Evolutionary conservation across 2,329 filamentous ascomycete species (phyloP).

Genomic region (Magnaporthiopsis poae): DNA sequence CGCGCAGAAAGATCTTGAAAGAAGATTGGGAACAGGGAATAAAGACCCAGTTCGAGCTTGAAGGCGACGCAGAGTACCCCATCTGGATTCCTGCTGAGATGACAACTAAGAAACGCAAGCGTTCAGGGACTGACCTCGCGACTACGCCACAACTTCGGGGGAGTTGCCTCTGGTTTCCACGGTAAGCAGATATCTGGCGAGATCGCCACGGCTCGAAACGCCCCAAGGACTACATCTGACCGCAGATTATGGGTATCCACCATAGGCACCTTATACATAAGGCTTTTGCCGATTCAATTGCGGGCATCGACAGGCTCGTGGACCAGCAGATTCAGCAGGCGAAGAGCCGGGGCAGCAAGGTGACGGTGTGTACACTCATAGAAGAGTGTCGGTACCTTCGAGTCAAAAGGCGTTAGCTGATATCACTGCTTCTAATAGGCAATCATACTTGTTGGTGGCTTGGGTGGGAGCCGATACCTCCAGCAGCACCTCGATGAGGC

Average conservation of each 20-base stretch:
- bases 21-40: constrained; percentile 19
- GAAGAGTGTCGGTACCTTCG: too few species aligned
- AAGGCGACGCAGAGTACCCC: constrained; percentile 6
- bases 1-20: constrained; percentile 10
- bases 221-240: too few species aligned
- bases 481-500: constrained; percentile 12
- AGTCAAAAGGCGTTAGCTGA: constrained; percentile 9
- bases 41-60: constrained; percentile 16
- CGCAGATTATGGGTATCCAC: too few species aligned
- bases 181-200: too few species aligned
- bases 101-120: too few species aligned
- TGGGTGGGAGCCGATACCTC: constrained; percentile 25
- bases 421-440: constrained; percentile 15
- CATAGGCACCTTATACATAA: neutral
- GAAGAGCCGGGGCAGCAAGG: constrained; percentile 12
- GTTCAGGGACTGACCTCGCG: too few species aligned
- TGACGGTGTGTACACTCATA: constrained; percentile 12
- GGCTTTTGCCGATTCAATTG: constrained; percentile 1
- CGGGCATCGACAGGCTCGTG: constrained; percentile 15
- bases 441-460: constrained; percentile 29
- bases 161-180: too few species aligned
- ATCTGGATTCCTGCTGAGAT: constrained; percentile 11
- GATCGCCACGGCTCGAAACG: too few species aligned
- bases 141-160: too few species aligned
- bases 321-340: constrained; percentile 15